Conservation (phyloP, 331 rosid species). For the Pyrus hybrid region DNA sequence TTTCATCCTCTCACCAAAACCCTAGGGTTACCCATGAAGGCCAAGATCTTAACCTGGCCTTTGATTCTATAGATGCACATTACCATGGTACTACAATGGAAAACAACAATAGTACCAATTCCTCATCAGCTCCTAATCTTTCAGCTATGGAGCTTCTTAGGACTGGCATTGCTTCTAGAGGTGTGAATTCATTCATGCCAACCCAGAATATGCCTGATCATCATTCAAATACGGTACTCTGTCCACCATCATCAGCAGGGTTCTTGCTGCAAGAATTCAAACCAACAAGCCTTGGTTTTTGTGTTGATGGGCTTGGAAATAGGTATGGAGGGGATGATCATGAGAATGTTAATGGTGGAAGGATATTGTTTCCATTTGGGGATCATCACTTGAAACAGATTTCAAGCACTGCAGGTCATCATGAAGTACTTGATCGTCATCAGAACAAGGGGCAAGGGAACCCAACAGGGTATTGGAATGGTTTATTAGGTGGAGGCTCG, state of each 20-base stretch:
- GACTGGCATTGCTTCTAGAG: conserved; percentile 53
- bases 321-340: conserved; percentile 21
- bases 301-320: conserved; percentile 50
- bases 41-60: conserved; percentile 78
- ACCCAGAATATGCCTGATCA: conserved; percentile 4
- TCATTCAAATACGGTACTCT: conserved; percentile 2
- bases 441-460: conserved; percentile 58
- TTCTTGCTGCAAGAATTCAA: conserved; percentile 67
- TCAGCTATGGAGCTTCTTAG: conserved; percentile 57
- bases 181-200: conserved; percentile 40
- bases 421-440: conserved; percentile 1
- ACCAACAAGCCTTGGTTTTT: conserved; percentile 34
- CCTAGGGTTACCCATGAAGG: conserved; percentile 38
- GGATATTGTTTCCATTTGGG: conserved; percentile 70
- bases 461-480: conserved; percentile 81
- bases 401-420: conserved; percentile 24
- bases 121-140: conserved; percentile 1
- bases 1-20: conserved; percentile 32
- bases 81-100: background rate
- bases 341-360: conserved; percentile 37
- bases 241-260: conserved; percentile 31
- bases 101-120: background rate
- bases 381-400: conserved; percentile 41
- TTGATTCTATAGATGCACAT: conserved; percentile 20
- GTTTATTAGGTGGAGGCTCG: conserved; percentile 78